Evolutionary conservation across 257 asterid species (phyloP).

Genomic region (Ligustrum vulgare): DNA sequence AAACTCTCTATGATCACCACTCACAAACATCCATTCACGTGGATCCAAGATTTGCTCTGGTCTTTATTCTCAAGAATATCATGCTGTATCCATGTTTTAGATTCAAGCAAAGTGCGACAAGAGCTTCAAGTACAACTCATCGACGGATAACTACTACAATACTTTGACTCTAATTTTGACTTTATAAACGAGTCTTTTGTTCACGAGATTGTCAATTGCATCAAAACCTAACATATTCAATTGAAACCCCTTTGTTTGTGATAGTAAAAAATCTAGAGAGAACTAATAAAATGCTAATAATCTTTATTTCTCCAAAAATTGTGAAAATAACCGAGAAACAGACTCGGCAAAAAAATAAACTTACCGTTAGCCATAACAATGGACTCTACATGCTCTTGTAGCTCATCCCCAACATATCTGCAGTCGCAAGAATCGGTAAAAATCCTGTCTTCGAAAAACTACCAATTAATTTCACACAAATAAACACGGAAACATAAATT

Average conservation of each 20-base stretch:
- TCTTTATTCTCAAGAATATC: neutral
- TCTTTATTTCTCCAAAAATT: neutral
- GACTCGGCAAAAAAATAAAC: conserved; percentile 22
- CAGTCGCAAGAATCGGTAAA: conserved; percentile 1
- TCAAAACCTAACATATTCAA: neutral
- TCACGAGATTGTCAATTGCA: too few species aligned
- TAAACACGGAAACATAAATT: neutral
- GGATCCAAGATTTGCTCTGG: neutral
- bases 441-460: neutral
- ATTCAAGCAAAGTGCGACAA: neutral
- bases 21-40: neutral
- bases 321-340: neutral
- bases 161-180: too few species aligned
- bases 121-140: neutral
- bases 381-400: conserved; percentile 88
- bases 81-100: neutral
- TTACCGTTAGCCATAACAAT: conserved; percentile 94
- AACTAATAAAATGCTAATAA: neutral
- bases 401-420: conserved; percentile 91
- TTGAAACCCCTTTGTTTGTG: neutral
- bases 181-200: too few species aligned
- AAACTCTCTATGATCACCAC: too few species aligned
- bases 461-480: neutral
- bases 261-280: neutral
- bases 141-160: too few species aligned